Percentiles rank a stretch among this genome's conserved stretches.
These are phyloP conservation scores for Eucalyptus camaldulensis DNA, from an alignment of 345 rosid genomes.

Conservation along the genomic window DNA sequence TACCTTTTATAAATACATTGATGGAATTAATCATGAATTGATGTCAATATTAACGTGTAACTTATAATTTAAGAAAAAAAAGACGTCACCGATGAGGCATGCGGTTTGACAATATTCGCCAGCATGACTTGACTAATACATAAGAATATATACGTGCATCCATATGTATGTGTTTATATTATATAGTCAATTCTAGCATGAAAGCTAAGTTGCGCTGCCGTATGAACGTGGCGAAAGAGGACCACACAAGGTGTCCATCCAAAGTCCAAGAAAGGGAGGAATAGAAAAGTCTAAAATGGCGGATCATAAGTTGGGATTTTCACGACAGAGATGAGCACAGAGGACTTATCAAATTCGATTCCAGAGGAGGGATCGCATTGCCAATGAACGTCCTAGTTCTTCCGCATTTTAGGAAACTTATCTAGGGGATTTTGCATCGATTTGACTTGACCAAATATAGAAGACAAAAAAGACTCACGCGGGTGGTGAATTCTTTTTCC, in stretches of 20 bases:
- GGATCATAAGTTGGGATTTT: background rate
- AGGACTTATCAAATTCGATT: background rate
- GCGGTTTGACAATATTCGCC: background rate
- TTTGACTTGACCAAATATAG: background rate
- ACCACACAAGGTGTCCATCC: background rate
- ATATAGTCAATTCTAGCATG: background rate
- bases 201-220: background rate
- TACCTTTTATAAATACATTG: too few relatives aligned
- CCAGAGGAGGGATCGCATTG: background rate
- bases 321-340: background rate
- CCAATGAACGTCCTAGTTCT: background rate
- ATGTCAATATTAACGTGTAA: background rate
- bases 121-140: background rate
- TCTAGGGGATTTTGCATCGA: background rate
- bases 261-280: background rate
- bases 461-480: background rate
- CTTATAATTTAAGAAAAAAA: background rate
- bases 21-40: too few relatives aligned
- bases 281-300: background rate
- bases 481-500: too few relatives aligned
- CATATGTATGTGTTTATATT: background rate
- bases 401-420: background rate
- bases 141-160: background rate
- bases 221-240: background rate
- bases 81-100: background rate